Percentiles rank a stretch among this genome's conserved stretches.
Evolutionary conservation across 2,329 filamentous ascomycete genomes (phyloP).

Genomic region (Fonsecaea monophora): DNA sequence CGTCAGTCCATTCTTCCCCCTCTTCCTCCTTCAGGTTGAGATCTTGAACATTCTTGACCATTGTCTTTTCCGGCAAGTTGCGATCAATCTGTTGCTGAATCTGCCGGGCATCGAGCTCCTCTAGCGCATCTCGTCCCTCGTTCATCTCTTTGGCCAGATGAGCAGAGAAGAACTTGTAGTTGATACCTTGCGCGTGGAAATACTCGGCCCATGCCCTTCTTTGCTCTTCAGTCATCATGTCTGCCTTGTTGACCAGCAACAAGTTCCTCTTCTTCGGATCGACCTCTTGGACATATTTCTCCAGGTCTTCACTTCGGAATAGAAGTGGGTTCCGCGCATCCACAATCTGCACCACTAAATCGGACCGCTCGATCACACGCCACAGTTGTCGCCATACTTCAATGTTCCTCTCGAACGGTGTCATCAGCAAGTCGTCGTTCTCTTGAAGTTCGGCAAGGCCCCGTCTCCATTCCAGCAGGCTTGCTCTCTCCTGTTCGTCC

Average conservation of each 20-base stretch:
- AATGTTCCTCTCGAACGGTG: constrained; percentile 94
- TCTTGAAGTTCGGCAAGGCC: constrained; percentile 92
- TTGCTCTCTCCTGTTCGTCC: constrained; percentile 78
- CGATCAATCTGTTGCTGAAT: constrained; percentile 35
- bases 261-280: constrained; percentile 87
- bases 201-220: constrained; percentile 84
- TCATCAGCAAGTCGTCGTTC: constrained; percentile 93
- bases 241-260: constrained; percentile 95
- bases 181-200: constrained; percentile 78
- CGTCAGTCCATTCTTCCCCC: constrained; percentile 42
- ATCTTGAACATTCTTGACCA: constrained; percentile 35
- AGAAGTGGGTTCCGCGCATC: constrained; percentile 93
- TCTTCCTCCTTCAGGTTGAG: constrained; percentile 40
- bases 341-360: constrained; percentile 96
- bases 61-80: constrained; percentile 32
- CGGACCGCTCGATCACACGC: constrained; percentile 96
- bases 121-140: constrained; percentile 69
- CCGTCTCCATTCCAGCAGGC: constrained; percentile 85
- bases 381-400: constrained; percentile 98
- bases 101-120: constrained; percentile 53
- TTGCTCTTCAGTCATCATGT: constrained; percentile 95
- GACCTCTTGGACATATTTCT: constrained; percentile 92
- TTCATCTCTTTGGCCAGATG: constrained; percentile 87
- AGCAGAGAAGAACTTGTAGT: constrained; percentile 96
- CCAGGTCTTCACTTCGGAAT: constrained; percentile 92